Conservation (phyloP, 345 rosid species). For the Euphorbia lathyris region DNA sequence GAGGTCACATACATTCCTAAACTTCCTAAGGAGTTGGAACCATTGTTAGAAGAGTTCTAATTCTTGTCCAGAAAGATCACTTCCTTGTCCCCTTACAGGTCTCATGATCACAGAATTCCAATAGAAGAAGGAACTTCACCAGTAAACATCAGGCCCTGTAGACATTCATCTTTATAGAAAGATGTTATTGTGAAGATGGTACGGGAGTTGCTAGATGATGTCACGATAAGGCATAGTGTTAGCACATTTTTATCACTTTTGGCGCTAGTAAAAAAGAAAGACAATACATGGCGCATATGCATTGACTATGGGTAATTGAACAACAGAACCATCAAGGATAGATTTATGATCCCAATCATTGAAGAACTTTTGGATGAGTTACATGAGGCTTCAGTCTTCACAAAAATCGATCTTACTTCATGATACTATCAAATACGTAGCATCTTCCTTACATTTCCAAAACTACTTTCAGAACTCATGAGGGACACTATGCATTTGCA, state of each 20-base stretch:
- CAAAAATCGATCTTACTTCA: no score
- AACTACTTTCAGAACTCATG: neutral
- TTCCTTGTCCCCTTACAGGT: neutral
- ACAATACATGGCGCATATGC: neutral
- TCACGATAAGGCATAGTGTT: neutral
- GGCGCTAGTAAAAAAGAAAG: slow-evolving; percentile 4
- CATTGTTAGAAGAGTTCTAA: no score
- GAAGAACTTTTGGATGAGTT: neutral
- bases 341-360: no score
- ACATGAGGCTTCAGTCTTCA: neutral
- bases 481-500: neutral
- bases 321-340: neutral
- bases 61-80: neutral
- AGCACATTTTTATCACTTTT: neutral
- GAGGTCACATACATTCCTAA: no score
- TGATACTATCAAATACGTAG: neutral
- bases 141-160: neutral
- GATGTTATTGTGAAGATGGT: no score
- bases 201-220: neutral
- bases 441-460: neutral
- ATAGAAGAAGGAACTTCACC: neutral
- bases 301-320: neutral
- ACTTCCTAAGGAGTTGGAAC: no score
- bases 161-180: no score
- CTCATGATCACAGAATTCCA: slow-evolving; percentile 1